A percentile compares a stretch with the other conserved stretches of the same genome.
These are phyloP conservation scores for Rhododendron ferrugineum DNA, from an alignment of 148 eudicot genomes.

Conservation along the genomic window DNA sequence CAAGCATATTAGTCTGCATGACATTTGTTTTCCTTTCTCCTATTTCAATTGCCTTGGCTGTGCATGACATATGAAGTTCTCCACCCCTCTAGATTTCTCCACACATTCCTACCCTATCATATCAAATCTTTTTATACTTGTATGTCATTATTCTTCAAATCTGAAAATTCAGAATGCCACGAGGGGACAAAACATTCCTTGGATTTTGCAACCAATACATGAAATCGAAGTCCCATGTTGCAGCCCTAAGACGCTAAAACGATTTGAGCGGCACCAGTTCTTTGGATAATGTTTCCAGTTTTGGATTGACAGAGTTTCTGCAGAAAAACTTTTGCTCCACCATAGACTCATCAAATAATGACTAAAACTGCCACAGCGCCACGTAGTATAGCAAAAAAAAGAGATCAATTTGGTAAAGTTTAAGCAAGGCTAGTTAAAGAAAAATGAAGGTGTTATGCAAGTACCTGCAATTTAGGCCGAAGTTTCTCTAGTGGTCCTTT, in stretches of 20 bases:
- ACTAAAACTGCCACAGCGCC: neutral
- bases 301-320: neutral
- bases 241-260: neutral
- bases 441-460: neutral
- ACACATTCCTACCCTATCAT: neutral
- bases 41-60: neutral
- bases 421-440: neutral
- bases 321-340: neutral
- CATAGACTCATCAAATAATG: neutral
- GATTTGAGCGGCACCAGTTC: neutral
- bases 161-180: neutral
- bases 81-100: neutral
- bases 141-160: neutral
- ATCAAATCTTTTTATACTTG: neutral
- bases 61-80: neutral
- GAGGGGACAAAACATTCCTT: neutral
- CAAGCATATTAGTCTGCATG: neutral
- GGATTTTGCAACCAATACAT: neutral
- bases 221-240: neutral
- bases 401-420: neutral
- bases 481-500: conserved; percentile 97
- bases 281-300: neutral
- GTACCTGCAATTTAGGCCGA: conserved; percentile 92
- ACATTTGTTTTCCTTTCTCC: no score
- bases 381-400: neutral